These are phyloP conservation scores for Ramicandelaber brevisporus DNA, from an alignment of 192 early-diverging fungal genomes.

Conservation along the genomic window DNA sequence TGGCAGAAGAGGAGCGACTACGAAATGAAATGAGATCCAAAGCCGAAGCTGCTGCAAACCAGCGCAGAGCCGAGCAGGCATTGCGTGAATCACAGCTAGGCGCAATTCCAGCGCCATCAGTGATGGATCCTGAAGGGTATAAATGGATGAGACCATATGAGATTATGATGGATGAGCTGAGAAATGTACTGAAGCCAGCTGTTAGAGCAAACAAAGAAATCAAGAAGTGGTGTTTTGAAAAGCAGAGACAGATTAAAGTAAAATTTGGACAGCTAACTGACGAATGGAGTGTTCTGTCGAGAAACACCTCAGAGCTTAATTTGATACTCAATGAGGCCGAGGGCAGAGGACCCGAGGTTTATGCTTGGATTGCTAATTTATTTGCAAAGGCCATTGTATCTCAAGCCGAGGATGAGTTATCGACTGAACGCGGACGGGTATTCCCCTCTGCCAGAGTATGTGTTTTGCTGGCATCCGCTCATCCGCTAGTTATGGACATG, in stretches of 20 bases:
- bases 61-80: neutral
- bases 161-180: constrained; percentile 6
- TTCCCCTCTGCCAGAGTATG: constrained; percentile 10
- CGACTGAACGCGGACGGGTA: constrained; percentile 6
- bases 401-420: constrained; percentile 14
- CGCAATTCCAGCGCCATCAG: neutral
- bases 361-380: constrained; percentile 14
- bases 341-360: constrained; percentile 4
- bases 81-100: no score
- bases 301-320: constrained; percentile 5
- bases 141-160: constrained; percentile 12
- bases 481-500: constrained; percentile 9
- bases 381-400: constrained; percentile 13
- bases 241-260: constrained; percentile 9
- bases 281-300: constrained; percentile 9
- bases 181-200: constrained; percentile 4
- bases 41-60: no score
- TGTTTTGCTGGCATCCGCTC: constrained; percentile 7
- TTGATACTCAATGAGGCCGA: constrained; percentile 3
- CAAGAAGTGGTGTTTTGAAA: constrained; percentile 9
- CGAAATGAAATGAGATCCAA: no score
- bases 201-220: constrained; percentile 3
- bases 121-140: constrained; percentile 3
- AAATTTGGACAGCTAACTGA: constrained; percentile 16
- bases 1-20: constrained; percentile 2